Evolutionary conservation across 768 basidiomycete species (phyloP).

Genomic region (Phaeolepiota aurea): DNA sequence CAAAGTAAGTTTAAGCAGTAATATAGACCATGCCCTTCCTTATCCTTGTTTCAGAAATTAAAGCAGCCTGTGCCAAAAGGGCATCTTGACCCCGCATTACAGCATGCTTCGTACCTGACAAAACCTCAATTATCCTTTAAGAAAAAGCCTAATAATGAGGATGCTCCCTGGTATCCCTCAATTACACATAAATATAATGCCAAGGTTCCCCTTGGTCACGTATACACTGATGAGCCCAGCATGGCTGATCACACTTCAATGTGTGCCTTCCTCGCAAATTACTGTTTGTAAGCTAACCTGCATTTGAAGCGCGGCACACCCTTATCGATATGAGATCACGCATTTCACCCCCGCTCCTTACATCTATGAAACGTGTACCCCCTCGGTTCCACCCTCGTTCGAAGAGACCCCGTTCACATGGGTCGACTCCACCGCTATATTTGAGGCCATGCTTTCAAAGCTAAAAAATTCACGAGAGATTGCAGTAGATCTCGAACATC

Average conservation of each 20-base stretch:
- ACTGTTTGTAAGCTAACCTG: conserved; percentile 6
- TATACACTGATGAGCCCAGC: conserved; percentile 24
- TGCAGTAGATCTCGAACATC: conserved; percentile 93
- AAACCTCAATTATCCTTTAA: conserved; percentile 83
- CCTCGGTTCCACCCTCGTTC: conserved; percentile 49
- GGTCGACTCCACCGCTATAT: conserved; percentile 48
- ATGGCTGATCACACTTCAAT: conserved; percentile 17
- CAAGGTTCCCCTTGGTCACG: conserved; percentile 71
- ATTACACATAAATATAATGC: conserved; percentile 78
- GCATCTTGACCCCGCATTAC: conserved; percentile 49
- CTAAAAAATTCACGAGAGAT: conserved; percentile 68
- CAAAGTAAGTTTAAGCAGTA: conserved; percentile 13
- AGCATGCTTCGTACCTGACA: conserved; percentile 64
- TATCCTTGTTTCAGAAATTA: conserved; percentile 15
- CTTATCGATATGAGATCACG: conserved; percentile 81
- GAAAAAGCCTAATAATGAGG: conserved; percentile 46
- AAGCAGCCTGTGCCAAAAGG: conserved; percentile 23
- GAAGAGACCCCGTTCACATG: conserved; percentile 63
- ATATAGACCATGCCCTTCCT: background rate
- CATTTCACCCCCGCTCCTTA: conserved; percentile 62
- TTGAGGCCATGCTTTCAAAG: conserved; percentile 57
- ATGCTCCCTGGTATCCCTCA: conserved; percentile 59
- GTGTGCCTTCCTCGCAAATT: background rate
- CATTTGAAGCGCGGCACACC: conserved; percentile 44
- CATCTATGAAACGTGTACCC: conserved; percentile 43